These are phyloP conservation scores for Phytomonas sp. DNA, from an alignment of 208 protist species.

Conservation along the genomic window DNA sequence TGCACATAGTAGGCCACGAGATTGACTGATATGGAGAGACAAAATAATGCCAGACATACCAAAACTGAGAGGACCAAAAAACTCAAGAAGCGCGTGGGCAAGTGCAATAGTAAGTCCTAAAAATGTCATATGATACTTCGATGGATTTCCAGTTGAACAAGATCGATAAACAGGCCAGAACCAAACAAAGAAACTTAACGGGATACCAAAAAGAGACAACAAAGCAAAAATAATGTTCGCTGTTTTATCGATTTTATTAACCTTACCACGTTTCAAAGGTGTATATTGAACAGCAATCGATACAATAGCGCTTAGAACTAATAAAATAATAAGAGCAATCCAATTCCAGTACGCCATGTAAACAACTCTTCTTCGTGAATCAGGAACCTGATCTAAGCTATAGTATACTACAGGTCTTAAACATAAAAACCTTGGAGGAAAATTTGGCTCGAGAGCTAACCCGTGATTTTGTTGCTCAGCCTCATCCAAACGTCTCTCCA, in stretches of 20 bases:
- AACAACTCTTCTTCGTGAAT: slow-evolving; percentile 32
- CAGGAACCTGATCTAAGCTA: slow-evolving; percentile 33
- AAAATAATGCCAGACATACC: slow-evolving; percentile 48
- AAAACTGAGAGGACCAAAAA: slow-evolving; percentile 33
- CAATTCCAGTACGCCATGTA: slow-evolving; percentile 58
- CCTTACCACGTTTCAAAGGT: slow-evolving; percentile 6
- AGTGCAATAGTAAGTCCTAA: slow-evolving; percentile 47
- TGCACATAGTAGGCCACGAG: slow-evolving; percentile 21
- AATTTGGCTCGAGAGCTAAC: slow-evolving; percentile 35
- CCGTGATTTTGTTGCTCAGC: slow-evolving; percentile 15
- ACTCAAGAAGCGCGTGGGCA: slow-evolving; percentile 37
- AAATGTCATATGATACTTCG: slow-evolving; percentile 42
- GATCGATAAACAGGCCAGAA: slow-evolving; percentile 55
- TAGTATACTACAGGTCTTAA: slow-evolving; percentile 65
- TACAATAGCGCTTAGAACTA: slow-evolving; percentile 42
- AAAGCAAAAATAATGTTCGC: slow-evolving; percentile 34
- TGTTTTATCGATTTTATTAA: slow-evolving; percentile 23
- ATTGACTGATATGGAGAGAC: slow-evolving; percentile 22
- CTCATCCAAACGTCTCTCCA: slow-evolving; percentile 24
- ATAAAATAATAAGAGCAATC: slow-evolving; percentile 46
- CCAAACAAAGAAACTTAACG: slow-evolving; percentile 60
- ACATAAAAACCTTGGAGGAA: slow-evolving; percentile 66
- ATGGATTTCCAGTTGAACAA: slow-evolving; percentile 34
- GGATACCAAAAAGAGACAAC: slow-evolving; percentile 50
- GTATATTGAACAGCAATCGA: slow-evolving; percentile 32